Evolutionary conservation across 116 monocot species (phyloP).

Genomic region (Iris pallida): DNA sequence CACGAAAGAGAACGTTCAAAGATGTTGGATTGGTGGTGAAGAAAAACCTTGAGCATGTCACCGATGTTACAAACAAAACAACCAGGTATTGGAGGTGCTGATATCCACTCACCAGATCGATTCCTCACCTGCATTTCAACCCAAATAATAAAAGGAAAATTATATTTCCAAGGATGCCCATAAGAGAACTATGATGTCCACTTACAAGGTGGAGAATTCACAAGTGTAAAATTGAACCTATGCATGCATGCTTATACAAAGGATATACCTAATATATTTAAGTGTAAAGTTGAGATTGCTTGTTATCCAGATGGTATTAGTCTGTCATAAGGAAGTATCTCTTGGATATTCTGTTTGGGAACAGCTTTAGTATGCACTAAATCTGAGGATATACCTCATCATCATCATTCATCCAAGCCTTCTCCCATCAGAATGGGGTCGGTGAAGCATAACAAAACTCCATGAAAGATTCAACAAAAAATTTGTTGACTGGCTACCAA

Average conservation of each 20-base stretch:
- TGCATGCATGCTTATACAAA: not conserved
- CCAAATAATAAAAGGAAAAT: not conserved
- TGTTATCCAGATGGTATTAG: too few species aligned
- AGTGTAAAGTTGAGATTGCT: too few species aligned
- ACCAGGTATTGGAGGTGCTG: slow-evolving; percentile 67
- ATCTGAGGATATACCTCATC: too few species aligned
- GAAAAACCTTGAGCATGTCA: slow-evolving; percentile 89
- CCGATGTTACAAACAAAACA: slow-evolving; percentile 95
- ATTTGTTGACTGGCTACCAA: too few species aligned
- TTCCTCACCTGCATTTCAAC: slow-evolving; percentile 63
- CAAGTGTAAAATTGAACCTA: not conserved
- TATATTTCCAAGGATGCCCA: not conserved
- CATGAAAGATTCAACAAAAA: too few species aligned
- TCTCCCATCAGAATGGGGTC: too few species aligned
- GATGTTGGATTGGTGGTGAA: not conserved
- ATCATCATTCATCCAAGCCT: too few species aligned
- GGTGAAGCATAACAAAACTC: too few species aligned
- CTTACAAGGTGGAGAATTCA: not conserved
- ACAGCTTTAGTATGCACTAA: too few species aligned
- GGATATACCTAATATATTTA: too few species aligned
- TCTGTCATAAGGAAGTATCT: too few species aligned
- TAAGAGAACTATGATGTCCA: not conserved
- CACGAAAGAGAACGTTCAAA: not conserved
- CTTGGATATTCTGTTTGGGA: too few species aligned
- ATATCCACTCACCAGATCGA: slow-evolving; percentile 75